Evolutionary conservation across 768 basidiomycete genomes (phyloP).

Genomic region (Pleurotus platypus): DNA sequence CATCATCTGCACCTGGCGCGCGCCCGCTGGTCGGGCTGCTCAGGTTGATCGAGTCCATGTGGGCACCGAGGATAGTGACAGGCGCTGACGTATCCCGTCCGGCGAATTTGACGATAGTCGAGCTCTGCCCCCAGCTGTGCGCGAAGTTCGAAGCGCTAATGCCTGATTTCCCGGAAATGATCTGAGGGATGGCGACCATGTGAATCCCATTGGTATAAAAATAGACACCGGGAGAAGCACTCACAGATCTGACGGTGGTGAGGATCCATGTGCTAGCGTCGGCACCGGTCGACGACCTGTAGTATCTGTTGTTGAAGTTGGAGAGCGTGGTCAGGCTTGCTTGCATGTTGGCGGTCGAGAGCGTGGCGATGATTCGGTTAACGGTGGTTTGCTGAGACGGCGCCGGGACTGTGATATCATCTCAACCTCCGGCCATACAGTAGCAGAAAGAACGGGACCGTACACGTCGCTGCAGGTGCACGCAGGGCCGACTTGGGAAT

Average conservation of each 20-base stretch:
- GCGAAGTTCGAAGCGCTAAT: slow-evolving; percentile 19
- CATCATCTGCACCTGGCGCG: slow-evolving; percentile 36
- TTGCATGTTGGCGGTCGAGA: slow-evolving; percentile 31
- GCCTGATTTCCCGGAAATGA: slow-evolving; percentile 16
- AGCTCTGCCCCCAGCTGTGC: slow-evolving; percentile 16
- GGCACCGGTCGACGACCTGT: slow-evolving; percentile 32
- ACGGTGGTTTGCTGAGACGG: slow-evolving; percentile 26
- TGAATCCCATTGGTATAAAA: background rate
- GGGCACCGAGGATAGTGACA: slow-evolving; percentile 23
- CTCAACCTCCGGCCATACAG: background rate
- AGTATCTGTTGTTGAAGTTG: slow-evolving; percentile 40
- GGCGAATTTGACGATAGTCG: slow-evolving; percentile 19
- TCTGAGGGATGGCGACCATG: slow-evolving; percentile 10
- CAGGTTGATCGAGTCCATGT: slow-evolving; percentile 26
- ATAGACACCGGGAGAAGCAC: slow-evolving; percentile 2
- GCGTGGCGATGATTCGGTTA: slow-evolving; percentile 21
- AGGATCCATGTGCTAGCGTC: slow-evolving; percentile 35
- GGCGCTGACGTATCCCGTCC: slow-evolving; percentile 12
- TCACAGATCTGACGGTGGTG: slow-evolving; percentile 25
- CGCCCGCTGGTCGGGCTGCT: slow-evolving; percentile 19
- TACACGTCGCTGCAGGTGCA: slow-evolving; percentile 25
- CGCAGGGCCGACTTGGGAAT: slow-evolving; percentile 11
- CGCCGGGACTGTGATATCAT: slow-evolving; percentile 21
- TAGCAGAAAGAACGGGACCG: slow-evolving; percentile 3
- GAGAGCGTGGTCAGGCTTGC: slow-evolving; percentile 30